These are phyloP conservation scores for Xylariaceae sp. DNA, from an alignment of 2,329 filamentous ascomycete genomes.

Conservation along the genomic window DNA sequence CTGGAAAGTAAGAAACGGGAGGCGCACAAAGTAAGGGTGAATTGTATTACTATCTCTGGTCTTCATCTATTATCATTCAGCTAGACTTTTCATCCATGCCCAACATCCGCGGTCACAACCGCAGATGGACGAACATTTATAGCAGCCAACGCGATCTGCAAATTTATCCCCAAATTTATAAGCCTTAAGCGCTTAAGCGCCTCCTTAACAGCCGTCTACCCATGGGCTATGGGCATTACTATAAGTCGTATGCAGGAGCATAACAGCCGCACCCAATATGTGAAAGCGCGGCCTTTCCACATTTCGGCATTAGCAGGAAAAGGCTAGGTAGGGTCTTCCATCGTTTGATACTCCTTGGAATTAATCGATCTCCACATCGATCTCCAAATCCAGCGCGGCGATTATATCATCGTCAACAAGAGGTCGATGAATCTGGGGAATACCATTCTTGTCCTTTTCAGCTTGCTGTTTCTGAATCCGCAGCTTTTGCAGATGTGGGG, in stretches of 20 bases:
- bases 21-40: neutral
- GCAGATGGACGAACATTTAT: neutral
- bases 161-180: neutral
- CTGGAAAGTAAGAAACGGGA: neutral
- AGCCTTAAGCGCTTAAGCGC: neutral
- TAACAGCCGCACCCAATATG: neutral
- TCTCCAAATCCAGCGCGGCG: conserved; percentile 79
- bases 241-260: neutral
- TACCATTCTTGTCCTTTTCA: conserved; percentile 58
- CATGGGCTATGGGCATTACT: neutral
- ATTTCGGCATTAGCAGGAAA: too few relatives aligned
- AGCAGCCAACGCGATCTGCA: neutral
- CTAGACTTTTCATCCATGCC: neutral
- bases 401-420: conserved; percentile 92
- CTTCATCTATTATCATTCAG: neutral
- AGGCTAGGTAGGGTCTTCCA: neutral
- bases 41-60: neutral
- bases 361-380: conserved; percentile 78
- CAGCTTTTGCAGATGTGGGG: conserved; percentile 52
- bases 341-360: neutral
- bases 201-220: neutral
- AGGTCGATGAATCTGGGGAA: conserved; percentile 69
- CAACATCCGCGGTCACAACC: neutral
- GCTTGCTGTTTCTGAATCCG: conserved; percentile 47
- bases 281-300: neutral